phyloP scores from a whole-genome alignment of 306 rosid species.

The Medicago arabica region DNA sequence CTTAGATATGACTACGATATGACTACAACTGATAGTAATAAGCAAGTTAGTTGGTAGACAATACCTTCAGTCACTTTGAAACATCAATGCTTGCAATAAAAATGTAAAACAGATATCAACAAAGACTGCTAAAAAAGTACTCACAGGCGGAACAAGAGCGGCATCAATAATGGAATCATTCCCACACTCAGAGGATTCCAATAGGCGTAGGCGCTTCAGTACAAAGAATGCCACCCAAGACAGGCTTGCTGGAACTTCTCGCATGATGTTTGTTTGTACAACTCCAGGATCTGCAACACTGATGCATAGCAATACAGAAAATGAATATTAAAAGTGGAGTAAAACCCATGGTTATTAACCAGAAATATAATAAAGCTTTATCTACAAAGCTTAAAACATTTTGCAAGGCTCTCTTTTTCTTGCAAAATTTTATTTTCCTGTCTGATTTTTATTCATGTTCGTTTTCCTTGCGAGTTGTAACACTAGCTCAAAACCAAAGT shows the following conservation, averaged over 20 bases:
- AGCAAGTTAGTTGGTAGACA: not conserved
- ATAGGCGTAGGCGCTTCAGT: conserved; percentile 57
- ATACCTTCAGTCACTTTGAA: conserved; percentile 4
- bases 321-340: conserved; percentile 27
- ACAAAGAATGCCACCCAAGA: conserved; percentile 53
- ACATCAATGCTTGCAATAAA: conserved; percentile 32
- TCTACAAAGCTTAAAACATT: conserved; percentile 12
- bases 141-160: conserved; percentile 78
- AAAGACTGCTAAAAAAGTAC: conserved; percentile 40
- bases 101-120: conserved; percentile 7
- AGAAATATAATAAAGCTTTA: conserved; percentile 2
- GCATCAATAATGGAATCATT: conserved; percentile 70
- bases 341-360: conserved; percentile 18
- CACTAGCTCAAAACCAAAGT: conserved; percentile 28
- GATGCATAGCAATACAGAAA: conserved; percentile 44
- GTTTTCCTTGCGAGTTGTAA: conserved; percentile 1
- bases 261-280: conserved; percentile 77
- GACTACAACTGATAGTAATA: conserved; percentile 14
- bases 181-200: conserved; percentile 72
- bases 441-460: conserved; percentile 23
- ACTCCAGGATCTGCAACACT: conserved; percentile 88
- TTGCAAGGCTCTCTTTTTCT: not conserved
- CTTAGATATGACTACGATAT: conserved; percentile 8
- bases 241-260: conserved; percentile 70
- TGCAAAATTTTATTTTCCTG: not conserved